phyloP scores from a whole-genome alignment of 192 early-diverging fungal genomes.

The Piromyces sp. region DNA sequence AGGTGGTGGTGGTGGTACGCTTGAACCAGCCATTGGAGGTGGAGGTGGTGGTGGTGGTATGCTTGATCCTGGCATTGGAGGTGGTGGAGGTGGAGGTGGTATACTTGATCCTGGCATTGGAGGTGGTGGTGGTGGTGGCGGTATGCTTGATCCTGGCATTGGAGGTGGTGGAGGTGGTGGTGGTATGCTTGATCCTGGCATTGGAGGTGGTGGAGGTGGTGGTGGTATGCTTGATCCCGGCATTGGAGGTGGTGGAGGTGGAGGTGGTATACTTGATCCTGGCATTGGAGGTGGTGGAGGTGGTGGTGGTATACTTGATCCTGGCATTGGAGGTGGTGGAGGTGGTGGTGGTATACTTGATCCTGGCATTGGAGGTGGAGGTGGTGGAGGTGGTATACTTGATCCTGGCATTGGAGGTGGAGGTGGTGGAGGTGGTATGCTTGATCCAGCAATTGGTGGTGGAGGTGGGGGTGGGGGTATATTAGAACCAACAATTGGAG shows the following conservation, averaged over 20 bases:
- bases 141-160: too few relatives aligned
- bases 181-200: conserved; percentile 6
- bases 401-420: conserved; percentile 4
- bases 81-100: too few relatives aligned
- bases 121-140: conserved; percentile 7
- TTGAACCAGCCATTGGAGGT: conserved; percentile 10
- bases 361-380: neutral
- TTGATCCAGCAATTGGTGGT: neutral
- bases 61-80: neutral
- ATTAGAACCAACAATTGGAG: neutral
- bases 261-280: too few relatives aligned
- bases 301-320: conserved; percentile 9
- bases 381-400: neutral
- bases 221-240: conserved; percentile 13
- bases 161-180: conserved; percentile 1
- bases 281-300: conserved; percentile 12
- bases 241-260: conserved; percentile 5
- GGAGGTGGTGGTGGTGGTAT: conserved; percentile 11
- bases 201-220: conserved; percentile 15
- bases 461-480: too few relatives aligned
- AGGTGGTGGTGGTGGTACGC: neutral
- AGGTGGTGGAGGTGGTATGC: conserved; percentile 14
- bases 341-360: neutral
- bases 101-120: neutral
- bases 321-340: conserved; percentile 11